Evolutionary conservation across 352 stramenopile species (phyloP).

Genomic region (Phytophthora pluvialis): DNA sequence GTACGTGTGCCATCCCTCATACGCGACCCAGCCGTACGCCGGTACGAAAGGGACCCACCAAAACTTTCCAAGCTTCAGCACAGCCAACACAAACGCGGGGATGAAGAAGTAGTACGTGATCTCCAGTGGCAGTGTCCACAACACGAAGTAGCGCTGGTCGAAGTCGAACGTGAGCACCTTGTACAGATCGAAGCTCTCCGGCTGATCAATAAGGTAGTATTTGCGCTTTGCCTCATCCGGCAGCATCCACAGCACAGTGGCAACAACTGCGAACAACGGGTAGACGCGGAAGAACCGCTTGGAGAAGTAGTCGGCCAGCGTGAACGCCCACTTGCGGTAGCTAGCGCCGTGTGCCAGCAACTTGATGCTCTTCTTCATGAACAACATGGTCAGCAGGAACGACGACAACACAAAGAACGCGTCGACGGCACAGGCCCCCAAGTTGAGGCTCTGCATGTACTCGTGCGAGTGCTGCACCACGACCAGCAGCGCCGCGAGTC

Average conservation of each 20-base stretch:
- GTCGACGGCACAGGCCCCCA: conserved; percentile 36
- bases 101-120: conserved; percentile 53
- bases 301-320: conserved; percentile 37
- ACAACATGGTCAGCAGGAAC: conserved; percentile 47
- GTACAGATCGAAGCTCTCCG: conserved; percentile 37
- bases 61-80: conserved; percentile 15
- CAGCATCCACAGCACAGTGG: conserved; percentile 33
- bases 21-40: conserved; percentile 31
- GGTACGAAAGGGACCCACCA: conserved; percentile 39
- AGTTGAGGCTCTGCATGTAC: conserved; percentile 28
- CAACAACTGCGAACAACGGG: conserved; percentile 47
- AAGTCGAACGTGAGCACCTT: conserved; percentile 50
- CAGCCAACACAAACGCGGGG: conserved; percentile 31
- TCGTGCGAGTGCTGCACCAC: conserved; percentile 32
- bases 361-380: conserved; percentile 35
- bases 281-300: conserved; percentile 55
- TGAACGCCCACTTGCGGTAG: conserved; percentile 23
- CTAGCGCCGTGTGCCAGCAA: conserved; percentile 24
- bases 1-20: conserved; percentile 24
- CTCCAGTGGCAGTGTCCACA: conserved; percentile 43
- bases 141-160: conserved; percentile 41
- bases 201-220: conserved; percentile 36
- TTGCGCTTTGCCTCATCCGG: conserved; percentile 22
- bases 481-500: conserved; percentile 42
- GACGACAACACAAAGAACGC: conserved; percentile 53